Evolutionary conservation across 1,284 basidiomycete species (phyloP).

Genomic region (Sporisorium sorghi): DNA sequence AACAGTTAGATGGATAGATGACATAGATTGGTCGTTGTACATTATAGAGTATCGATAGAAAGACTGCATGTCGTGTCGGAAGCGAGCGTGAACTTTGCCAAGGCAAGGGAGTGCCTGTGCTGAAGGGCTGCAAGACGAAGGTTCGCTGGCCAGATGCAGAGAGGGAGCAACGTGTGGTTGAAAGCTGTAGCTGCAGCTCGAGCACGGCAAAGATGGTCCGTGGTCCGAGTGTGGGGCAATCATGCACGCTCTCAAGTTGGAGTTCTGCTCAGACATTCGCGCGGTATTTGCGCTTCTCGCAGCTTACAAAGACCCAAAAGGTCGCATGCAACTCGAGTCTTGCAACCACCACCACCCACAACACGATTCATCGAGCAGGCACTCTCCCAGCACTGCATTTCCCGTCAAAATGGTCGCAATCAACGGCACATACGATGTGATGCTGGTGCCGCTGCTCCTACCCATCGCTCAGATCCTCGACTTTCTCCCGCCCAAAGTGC

Average conservation of each 20-base stretch:
- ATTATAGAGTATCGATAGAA: neutral
- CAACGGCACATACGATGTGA: slow-evolving; percentile 51
- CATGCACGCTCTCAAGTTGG: neutral
- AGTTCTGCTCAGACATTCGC: slow-evolving; percentile 6
- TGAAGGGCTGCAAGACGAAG: neutral
- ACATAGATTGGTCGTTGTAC: slow-evolving; percentile 1
- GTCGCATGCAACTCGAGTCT: neutral
- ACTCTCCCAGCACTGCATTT: no score
- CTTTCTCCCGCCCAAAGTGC: slow-evolving; percentile 43
- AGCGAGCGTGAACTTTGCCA: neutral
- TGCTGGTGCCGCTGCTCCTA: slow-evolving; percentile 46
- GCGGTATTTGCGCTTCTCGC: neutral
- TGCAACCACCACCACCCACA: neutral
- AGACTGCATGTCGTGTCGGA: no score
- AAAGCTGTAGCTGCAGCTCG: neutral
- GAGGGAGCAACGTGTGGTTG: neutral
- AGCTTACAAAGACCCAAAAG: neutral
- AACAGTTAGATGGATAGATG: neutral
- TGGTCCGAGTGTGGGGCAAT: neutral
- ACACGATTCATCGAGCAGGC: neutral
- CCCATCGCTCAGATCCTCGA: slow-evolving; percentile 44
- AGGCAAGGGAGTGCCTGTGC: neutral
- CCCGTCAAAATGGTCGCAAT: slow-evolving; percentile 49
- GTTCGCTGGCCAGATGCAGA: neutral
- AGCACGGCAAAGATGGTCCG: neutral